phyloP scores from a whole-genome alignment of 2,329 filamentous ascomycete genomes.

The Akanthomyces uredinophilus region DNA sequence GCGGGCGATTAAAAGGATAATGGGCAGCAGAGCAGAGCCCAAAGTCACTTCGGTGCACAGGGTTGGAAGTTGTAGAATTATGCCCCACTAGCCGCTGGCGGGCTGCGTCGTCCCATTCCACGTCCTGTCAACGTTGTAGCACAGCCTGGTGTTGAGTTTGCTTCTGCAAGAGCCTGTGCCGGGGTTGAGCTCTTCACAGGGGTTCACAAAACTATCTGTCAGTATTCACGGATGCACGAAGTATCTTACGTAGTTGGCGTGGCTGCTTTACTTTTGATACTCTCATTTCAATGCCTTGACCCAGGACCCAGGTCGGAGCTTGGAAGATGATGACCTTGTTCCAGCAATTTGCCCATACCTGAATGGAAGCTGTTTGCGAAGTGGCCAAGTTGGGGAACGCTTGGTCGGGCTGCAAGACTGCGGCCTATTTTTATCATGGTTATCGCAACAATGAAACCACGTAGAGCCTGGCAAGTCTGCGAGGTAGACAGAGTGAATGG shows the following conservation, averaged over 20 bases:
- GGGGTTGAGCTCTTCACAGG: background rate
- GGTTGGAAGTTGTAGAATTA: background rate
- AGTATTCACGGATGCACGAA: background rate
- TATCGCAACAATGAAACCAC: background rate
- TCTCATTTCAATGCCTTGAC: background rate
- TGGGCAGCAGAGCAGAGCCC: background rate
- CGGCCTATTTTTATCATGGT: background rate
- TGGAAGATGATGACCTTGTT: background rate
- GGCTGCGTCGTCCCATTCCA: conserved; percentile 4
- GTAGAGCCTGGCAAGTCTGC: background rate
- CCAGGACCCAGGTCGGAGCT: background rate
- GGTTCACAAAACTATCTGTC: background rate
- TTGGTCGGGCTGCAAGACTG: background rate
- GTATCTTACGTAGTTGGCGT: background rate
- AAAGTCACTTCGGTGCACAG: background rate
- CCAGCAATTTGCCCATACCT: background rate
- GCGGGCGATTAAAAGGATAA: background rate
- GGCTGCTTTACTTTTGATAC: background rate
- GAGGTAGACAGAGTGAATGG: background rate
- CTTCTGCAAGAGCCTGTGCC: background rate
- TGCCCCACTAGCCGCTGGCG: background rate
- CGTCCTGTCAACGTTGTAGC: conserved; percentile 5
- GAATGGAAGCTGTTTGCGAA: background rate
- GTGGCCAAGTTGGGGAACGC: background rate
- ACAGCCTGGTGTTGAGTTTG: background rate